Conservation (phyloP, 1,284 basidiomycete species). For the Ustilago loliicola region DNA sequence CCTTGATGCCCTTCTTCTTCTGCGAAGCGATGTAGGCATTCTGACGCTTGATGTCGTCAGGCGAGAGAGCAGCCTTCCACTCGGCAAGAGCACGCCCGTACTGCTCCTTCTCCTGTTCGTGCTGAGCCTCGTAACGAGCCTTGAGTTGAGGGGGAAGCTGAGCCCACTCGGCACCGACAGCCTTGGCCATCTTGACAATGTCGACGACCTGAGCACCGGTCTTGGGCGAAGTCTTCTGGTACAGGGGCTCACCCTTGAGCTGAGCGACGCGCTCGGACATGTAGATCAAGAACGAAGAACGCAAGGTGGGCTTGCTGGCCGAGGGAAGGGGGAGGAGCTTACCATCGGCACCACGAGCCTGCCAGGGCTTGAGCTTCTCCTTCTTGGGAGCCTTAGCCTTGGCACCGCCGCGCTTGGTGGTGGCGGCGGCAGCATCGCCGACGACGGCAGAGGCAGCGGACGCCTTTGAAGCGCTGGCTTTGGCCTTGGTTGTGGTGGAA, state of each 20-base stretch:
- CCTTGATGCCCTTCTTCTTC: slow-evolving; percentile 60
- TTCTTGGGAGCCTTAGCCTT: slow-evolving; percentile 56
- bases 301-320: slow-evolving; percentile 62
- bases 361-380: slow-evolving; percentile 62
- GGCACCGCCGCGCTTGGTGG: slow-evolving; percentile 41
- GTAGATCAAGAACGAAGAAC: slow-evolving; percentile 61
- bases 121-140: slow-evolving; percentile 52
- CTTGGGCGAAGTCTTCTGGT: slow-evolving; percentile 52
- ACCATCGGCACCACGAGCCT: slow-evolving; percentile 56
- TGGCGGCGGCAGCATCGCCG: slow-evolving; percentile 20
- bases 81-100: slow-evolving; percentile 59
- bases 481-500: slow-evolving; percentile 49
- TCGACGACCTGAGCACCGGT: slow-evolving; percentile 56
- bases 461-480: slow-evolving; percentile 33
- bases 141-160: slow-evolving; percentile 47
- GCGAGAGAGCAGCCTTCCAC: slow-evolving; percentile 60
- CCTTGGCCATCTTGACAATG: slow-evolving; percentile 51
- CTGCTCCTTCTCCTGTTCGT: slow-evolving; percentile 51
- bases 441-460: slow-evolving; percentile 21
- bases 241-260: slow-evolving; percentile 52
- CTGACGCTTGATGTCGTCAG: slow-evolving; percentile 66
- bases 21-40: slow-evolving; percentile 61
- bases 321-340: slow-evolving; percentile 65
- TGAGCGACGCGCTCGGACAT: slow-evolving; percentile 57
- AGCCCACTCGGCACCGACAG: slow-evolving; percentile 60